Conservation (phyloP, 75 land plant species). For the Isoetes taiwanensis region DNA sequence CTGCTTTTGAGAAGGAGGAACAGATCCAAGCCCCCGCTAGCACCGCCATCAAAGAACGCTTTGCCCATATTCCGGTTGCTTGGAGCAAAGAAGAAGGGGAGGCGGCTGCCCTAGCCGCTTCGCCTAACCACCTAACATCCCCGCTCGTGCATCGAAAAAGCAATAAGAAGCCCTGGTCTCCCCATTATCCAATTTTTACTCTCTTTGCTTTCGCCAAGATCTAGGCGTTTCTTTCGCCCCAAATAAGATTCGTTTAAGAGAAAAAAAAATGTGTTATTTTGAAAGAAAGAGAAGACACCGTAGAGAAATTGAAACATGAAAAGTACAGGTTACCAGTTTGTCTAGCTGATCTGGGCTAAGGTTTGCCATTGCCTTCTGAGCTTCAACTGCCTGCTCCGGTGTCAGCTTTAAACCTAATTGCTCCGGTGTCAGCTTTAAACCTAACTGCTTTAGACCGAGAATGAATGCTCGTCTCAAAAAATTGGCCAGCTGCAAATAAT, state of each 20-base stretch:
- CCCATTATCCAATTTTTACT: constrained; percentile 81
- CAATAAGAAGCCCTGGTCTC: constrained; percentile 68
- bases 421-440: too few species aligned
- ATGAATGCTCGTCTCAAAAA: too few species aligned
- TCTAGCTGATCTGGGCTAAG: constrained; percentile 72
- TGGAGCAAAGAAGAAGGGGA: too few species aligned
- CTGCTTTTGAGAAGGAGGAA: too few species aligned
- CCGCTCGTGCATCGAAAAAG: too few species aligned
- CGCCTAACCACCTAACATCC: too few species aligned
- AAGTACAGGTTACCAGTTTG: constrained; percentile 41
- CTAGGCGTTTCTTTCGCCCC: constrained; percentile 63
- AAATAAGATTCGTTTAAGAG: constrained; percentile 52
- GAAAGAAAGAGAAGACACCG: constrained; percentile 3
- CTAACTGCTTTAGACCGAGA: too few species aligned
- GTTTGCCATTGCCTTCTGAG: constrained; percentile 82
- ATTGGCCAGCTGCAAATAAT: too few species aligned
- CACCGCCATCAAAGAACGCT: too few species aligned
- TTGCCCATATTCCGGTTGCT: too few species aligned
- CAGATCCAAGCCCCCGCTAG: too few species aligned
- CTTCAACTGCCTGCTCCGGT: constrained; percentile 73
- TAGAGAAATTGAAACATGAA: background rate
- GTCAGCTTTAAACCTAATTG: constrained; percentile 78
- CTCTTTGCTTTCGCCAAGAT: constrained; percentile 33
- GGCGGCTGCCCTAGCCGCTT: too few species aligned
- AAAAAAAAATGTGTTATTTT: background rate